Base-by-base conservation (phyloP, 2,329 filamentous ascomycete species). In the Colletotrichum lini region DNA sequence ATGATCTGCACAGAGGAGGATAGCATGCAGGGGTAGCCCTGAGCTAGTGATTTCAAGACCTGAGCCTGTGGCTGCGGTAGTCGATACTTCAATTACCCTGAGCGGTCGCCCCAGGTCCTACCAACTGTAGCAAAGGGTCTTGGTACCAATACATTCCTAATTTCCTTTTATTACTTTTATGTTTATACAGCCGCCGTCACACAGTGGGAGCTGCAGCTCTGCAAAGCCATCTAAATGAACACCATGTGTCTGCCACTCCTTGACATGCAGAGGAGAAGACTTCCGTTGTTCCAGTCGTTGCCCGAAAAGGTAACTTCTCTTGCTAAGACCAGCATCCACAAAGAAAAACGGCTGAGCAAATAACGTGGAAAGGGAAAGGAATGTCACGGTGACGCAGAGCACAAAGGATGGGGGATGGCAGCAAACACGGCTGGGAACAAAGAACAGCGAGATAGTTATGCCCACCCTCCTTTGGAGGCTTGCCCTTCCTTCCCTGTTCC, bases 1-100 rank as follows among this genome's bases (percentile, higher is more conserved):
- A 64, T 49, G 69, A 72, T 72, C 69, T 72, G 69, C 69, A 49
- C 45, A 44, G 65, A 63, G 62, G 45, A 35, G 58, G 52, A 60
- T 40, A 59, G 58, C 30, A 58, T 64, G 65, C 65, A 72, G 59
- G 68, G 69, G 53, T 62, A 23, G 30, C 47, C 65, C 47, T 56
- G 47, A 49, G 59, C 69, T 59, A 50, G 45, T 23, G 30, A 59
- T 53, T 45, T 35, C 38, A 53, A 62, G 21, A 68, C 58, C 65
- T 53, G 13, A 69, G 53, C 49, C 59, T 64, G 21, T 35, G 53
- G 69, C 65, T 16, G 58, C n/a, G 2, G 69, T 69, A 54, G 10
- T 38, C 8, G 35, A 42, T 53, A 72, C 69, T 59, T 49, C 38
- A 9, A 9, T 56, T 56, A 21, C 21, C 18, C 7, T 12, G 47